These are phyloP conservation scores for Cryphonectria radicalis DNA, from an alignment of 2,329 filamentous ascomycete species.

Conservation along the genomic window DNA sequence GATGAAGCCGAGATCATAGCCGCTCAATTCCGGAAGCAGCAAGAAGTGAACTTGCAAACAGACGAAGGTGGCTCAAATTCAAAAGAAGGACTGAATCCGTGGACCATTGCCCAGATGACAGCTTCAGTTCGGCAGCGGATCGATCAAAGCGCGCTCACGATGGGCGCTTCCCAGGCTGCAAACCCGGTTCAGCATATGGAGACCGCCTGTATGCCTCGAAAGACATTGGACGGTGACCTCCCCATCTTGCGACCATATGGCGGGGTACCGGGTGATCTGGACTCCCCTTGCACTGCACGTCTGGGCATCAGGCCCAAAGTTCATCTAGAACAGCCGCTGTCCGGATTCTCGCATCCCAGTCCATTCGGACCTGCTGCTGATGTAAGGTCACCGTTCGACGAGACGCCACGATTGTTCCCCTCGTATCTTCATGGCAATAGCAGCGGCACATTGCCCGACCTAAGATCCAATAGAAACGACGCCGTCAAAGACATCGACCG, in stretches of 20 bases:
- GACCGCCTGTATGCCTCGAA: not conserved
- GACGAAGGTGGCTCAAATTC: slow-evolving; percentile 3
- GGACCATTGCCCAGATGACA: slow-evolving; percentile 45
- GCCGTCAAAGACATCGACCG: not conserved
- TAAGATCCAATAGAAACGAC: not conserved
- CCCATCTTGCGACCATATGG: slow-evolving; percentile 36
- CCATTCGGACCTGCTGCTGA: not conserved
- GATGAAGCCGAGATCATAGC: slow-evolving; percentile 19
- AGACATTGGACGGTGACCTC: slow-evolving; percentile 31
- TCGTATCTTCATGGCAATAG: not conserved
- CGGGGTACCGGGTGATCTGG: slow-evolving; percentile 38
- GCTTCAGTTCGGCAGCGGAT: slow-evolving; percentile 27
- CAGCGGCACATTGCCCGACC: slow-evolving; percentile 12
- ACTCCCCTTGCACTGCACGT: slow-evolving; percentile 28
- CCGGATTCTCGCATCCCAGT: not conserved
- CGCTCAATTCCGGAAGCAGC: slow-evolving; percentile 1
- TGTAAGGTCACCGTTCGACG: not conserved
- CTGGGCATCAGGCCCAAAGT: not conserved
- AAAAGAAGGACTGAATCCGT: slow-evolving; percentile 42
- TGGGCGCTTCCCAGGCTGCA: not conserved
- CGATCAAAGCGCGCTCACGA: not conserved
- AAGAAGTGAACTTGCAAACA: not conserved
- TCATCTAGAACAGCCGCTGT: not conserved
- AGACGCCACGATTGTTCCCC: not conserved
- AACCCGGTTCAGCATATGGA: not conserved